Conservation (phyloP, 1,284 basidiomycete genomes). For the Cryptococcus maquisensis region DNA sequence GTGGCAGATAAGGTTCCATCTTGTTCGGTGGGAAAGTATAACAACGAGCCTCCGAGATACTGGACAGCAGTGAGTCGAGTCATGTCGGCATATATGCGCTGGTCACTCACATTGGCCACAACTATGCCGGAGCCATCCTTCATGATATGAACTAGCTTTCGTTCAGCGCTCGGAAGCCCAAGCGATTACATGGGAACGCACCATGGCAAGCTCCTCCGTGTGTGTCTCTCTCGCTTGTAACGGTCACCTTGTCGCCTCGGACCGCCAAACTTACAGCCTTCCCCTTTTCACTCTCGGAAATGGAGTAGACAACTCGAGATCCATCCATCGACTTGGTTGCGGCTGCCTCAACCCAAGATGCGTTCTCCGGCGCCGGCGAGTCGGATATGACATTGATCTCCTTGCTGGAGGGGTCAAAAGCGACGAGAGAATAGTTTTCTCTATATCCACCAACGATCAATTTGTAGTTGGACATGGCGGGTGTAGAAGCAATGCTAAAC, state of each 20-base stretch:
- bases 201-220: constrained; percentile 37
- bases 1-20: constrained; percentile 24
- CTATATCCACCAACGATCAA: constrained; percentile 43
- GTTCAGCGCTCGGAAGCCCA: neutral
- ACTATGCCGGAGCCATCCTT: constrained; percentile 43
- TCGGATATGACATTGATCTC: constrained; percentile 27
- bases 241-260: constrained; percentile 22
- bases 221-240: constrained; percentile 30
- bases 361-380: constrained; percentile 26
- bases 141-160: constrained; percentile 29
- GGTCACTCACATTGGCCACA: constrained; percentile 34
- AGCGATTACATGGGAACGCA: constrained; percentile 13
- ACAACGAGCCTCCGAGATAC: constrained; percentile 35
- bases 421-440: constrained; percentile 22
- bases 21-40: constrained; percentile 31
- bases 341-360: constrained; percentile 39
- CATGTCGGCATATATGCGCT: neutral
- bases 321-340: constrained; percentile 1
- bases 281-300: constrained; percentile 37
- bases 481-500: no score
- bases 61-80: neutral
- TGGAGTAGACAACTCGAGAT: constrained; percentile 27
- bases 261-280: constrained; percentile 26
- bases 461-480: constrained; percentile 17
- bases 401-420: constrained; percentile 27